A percentile compares a stretch with the other conserved stretches of the same genome.
phyloP scores from a whole-genome alignment of 2,329 filamentous ascomycete genomes.

The Penicillium frequentans region DNA sequence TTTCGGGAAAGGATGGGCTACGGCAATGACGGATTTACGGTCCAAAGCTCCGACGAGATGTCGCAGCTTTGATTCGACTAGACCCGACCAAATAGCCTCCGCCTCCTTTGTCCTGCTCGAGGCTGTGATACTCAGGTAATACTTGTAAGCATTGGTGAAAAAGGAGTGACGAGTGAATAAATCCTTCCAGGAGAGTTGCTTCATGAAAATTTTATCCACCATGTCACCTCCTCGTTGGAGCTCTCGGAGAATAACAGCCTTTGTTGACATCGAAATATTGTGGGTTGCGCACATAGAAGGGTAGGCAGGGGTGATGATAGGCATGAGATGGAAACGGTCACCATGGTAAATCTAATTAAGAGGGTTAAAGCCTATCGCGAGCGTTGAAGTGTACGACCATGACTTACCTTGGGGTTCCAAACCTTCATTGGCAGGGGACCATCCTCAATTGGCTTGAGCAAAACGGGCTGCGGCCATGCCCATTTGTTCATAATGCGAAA shows the following conservation, averaged over 20 bases:
- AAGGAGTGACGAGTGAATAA: conserved; percentile 89
- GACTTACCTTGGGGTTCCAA: conserved; percentile 83
- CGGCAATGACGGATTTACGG: conserved; percentile 71
- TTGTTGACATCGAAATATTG: conserved; percentile 85
- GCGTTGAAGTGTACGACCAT: neutral
- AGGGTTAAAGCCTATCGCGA: conserved; percentile 1
- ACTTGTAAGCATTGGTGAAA: conserved; percentile 90
- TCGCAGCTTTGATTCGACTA: conserved; percentile 90
- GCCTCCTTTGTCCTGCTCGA: conserved; percentile 80
- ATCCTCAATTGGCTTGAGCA: conserved; percentile 84
- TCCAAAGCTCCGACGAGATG: conserved; percentile 82
- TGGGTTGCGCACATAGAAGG: conserved; percentile 98
- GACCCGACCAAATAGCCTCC: conserved; percentile 83
- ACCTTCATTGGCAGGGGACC: conserved; percentile 78
- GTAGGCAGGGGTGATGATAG: conserved; percentile 95
- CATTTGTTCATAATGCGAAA: conserved; percentile 88
- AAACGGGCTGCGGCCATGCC: conserved; percentile 91
- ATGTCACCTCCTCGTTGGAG: conserved; percentile 75
- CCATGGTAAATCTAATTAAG: conserved; percentile 67
- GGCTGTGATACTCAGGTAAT: conserved; percentile 86
- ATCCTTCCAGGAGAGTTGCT: conserved; percentile 78
- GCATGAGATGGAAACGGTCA: conserved; percentile 90
- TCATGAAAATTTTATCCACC: conserved; percentile 74
- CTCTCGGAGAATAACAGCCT: conserved; percentile 79
- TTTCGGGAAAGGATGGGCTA: conserved; percentile 91